Conservation (phyloP, 306 rosid species). For the Ammopiptanthus mongolicus region DNA sequence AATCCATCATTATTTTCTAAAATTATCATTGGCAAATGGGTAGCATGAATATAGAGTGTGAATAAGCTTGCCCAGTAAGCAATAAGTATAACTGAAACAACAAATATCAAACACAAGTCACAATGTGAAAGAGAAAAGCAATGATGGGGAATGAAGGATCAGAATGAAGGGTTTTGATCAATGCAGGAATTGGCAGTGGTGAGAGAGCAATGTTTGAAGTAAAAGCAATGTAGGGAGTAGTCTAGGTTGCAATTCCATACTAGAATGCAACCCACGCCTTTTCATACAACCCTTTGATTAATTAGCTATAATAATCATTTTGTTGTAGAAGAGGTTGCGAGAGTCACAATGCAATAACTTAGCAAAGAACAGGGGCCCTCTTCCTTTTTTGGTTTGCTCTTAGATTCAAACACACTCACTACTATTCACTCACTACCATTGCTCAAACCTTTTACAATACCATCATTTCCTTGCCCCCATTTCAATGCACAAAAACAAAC, state of each 20-base stretch:
- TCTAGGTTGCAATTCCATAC: slow-evolving; percentile 76
- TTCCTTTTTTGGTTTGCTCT: slow-evolving; percentile 21
- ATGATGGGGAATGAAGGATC: slow-evolving; percentile 38
- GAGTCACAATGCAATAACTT: slow-evolving; percentile 65
- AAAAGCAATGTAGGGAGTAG: slow-evolving; percentile 43
- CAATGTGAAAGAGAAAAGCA: not conserved
- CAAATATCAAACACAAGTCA: no score
- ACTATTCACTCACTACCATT: not conserved
- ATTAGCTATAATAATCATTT: not conserved
- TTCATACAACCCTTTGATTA: slow-evolving; percentile 74
- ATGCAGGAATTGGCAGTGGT: slow-evolving; percentile 37
- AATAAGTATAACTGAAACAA: no score
- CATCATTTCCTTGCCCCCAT: slow-evolving; percentile 60
- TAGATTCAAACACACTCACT: slow-evolving; percentile 27
- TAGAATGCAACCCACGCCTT: slow-evolving; percentile 95
- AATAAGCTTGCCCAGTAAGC: no score
- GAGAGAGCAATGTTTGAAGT: slow-evolving; percentile 13
- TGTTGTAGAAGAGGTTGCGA: slow-evolving; percentile 88
- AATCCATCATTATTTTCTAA: no score
- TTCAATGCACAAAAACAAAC: not conserved
- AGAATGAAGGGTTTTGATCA: slow-evolving; percentile 61
- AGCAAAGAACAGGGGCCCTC: slow-evolving; percentile 77
- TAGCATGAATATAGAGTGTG: no score
- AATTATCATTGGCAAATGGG: no score
- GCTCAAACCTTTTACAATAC: slow-evolving; percentile 89